These are phyloP conservation scores for Sanghuangporus weigelae DNA, from an alignment of 1,284 basidiomycete genomes.

Conservation along the genomic window DNA sequence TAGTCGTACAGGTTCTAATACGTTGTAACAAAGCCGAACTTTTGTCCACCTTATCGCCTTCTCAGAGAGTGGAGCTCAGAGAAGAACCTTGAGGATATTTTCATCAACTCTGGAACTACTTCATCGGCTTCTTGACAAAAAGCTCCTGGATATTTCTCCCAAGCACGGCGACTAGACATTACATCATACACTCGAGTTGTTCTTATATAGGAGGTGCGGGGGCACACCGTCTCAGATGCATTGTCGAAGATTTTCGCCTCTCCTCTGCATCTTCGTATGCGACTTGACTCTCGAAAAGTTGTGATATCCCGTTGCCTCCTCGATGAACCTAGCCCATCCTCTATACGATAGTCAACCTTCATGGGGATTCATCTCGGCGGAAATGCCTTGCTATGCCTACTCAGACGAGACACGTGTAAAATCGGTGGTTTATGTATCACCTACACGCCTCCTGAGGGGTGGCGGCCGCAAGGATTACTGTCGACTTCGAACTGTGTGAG, in stretches of 20 bases:
- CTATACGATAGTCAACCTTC: background rate
- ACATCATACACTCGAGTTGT: background rate
- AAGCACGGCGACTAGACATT: no score
- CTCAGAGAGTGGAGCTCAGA: no score
- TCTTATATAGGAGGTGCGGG: background rate
- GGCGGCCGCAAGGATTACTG: constrained; percentile 19
- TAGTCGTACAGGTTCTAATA: no score
- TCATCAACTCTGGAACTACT: no score
- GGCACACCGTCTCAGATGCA: background rate
- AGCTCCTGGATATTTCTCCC: no score
- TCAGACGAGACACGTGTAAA: constrained; percentile 9
- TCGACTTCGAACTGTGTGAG: background rate
- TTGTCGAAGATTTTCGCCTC: background rate
- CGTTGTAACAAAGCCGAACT: no score
- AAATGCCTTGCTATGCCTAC: constrained; percentile 11
- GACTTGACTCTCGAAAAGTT: background rate
- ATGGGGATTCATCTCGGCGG: constrained; percentile 1
- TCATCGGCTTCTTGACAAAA: no score
- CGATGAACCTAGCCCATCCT: background rate
- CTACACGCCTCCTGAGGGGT: constrained; percentile 10
- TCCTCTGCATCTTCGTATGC: background rate
- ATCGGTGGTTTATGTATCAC: background rate
- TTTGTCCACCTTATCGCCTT: no score
- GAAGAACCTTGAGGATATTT: no score
- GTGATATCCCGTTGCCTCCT: background rate